A percentile compares a stretch with the other conserved stretches of the same genome.
These are phyloP conservation scores for Pilatotrama ljubarskyi DNA, from an alignment of 768 basidiomycete species.

Conservation along the genomic window DNA sequence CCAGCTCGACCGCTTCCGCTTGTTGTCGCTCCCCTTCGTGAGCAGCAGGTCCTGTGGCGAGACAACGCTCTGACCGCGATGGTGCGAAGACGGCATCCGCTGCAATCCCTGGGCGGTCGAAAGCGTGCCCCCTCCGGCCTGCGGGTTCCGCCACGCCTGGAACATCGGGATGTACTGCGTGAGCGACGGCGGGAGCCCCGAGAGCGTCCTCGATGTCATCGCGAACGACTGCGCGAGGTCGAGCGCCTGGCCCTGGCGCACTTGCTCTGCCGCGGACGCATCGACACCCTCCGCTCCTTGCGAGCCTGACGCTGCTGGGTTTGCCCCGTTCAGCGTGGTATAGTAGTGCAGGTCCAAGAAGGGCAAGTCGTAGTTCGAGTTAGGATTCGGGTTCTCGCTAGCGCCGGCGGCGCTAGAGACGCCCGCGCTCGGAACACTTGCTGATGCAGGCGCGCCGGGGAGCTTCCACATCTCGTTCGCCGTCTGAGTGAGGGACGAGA, in stretches of 20 bases:
- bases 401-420: conserved; percentile 2
- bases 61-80: conserved; percentile 53
- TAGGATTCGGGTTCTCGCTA: conserved; percentile 20
- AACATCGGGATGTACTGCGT: conserved; percentile 26
- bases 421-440: conserved; percentile 3
- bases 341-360: conserved; percentile 79
- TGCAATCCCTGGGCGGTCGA: conserved; percentile 5
- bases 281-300: conserved; percentile 15
- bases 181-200: conserved; percentile 34
- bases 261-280: conserved; percentile 23
- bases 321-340: conserved; percentile 28
- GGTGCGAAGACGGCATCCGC: conserved; percentile 36
- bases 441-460: not conserved
- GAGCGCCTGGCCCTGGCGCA: conserved; percentile 49
- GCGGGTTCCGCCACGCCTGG: conserved; percentile 19
- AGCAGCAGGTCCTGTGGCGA: conserved; percentile 53
- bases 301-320: conserved; percentile 8
- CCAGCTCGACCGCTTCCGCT: conserved; percentile 60
- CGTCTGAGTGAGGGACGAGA: conserved; percentile 15
- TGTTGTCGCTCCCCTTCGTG: conserved; percentile 50
- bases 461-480: conserved; percentile 22
- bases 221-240: conserved; percentile 42
- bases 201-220: conserved; percentile 35
- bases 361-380: conserved; percentile 51
- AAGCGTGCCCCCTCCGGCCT: not conserved